These are phyloP conservation scores for Hypoxylon sp. DNA, from an alignment of 2,329 filamentous ascomycete species.

Conservation along the genomic window DNA sequence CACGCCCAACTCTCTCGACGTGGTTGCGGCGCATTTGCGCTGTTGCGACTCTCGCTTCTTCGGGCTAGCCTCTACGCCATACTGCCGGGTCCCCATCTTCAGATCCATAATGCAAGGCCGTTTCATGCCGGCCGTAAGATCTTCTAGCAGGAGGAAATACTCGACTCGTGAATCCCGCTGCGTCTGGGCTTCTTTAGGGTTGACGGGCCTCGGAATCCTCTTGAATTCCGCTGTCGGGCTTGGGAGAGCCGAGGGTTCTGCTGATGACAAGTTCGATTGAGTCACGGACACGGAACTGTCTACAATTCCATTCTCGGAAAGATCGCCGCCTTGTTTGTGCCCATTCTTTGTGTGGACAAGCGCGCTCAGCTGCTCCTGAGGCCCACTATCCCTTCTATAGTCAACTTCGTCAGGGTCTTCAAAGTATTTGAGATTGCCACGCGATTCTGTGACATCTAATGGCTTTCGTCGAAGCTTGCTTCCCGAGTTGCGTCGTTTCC, in stretches of 20 bases:
- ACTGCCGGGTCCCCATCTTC: conserved; percentile 98
- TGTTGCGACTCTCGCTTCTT: conserved; percentile 95
- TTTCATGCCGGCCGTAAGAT: conserved; percentile 96
- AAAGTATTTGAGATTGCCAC: conserved; percentile 88
- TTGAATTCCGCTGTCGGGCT: conserved; percentile 56
- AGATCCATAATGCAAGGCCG: conserved; percentile 96
- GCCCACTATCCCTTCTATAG: conserved; percentile 78
- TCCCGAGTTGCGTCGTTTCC: conserved; percentile 84
- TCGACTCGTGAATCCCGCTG: conserved; percentile 78
- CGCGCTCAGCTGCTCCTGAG: conserved; percentile 50
- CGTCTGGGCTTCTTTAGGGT: conserved; percentile 81
- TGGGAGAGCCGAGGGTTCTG: conserved; percentile 53
- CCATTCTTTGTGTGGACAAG: conserved; percentile 28
- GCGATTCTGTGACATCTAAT: conserved; percentile 75
- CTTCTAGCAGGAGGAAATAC: conserved; percentile 93
- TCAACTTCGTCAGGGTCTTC: conserved; percentile 89
- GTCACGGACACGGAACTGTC: conserved; percentile 24
- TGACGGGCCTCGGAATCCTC: conserved; percentile 71
- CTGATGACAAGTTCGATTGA: conserved; percentile 54
- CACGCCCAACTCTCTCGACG: conserved; percentile 90
- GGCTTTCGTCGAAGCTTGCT: conserved; percentile 83
- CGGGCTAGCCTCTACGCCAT: conserved; percentile 89
- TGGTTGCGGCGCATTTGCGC: conserved; percentile 92
- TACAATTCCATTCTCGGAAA: conserved; percentile 23
- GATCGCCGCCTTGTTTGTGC: conserved; percentile 15